Evolutionary conservation across 352 stramenopile genomes (phyloP), one percentile per base, ranked within the genome.

Genomic region (Phytophthora sojae): DNA sequence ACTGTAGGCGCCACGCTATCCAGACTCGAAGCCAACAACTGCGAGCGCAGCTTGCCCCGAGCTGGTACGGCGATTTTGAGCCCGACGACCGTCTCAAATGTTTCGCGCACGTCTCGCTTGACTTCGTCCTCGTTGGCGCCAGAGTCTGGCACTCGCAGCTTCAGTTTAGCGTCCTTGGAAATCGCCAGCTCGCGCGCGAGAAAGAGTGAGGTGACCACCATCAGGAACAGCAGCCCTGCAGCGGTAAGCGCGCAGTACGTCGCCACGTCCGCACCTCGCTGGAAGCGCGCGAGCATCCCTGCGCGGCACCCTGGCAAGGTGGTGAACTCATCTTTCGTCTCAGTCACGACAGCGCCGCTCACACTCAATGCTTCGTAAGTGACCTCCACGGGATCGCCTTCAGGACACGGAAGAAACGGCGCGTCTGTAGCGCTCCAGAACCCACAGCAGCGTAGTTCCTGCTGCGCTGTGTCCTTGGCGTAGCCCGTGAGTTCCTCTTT

Each of bases 381-480:
- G 17, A 93, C 76, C 29, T 88, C 60, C 1, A 88, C 57, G 1
- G 57, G 64, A 9, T 75, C 77, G 2, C 85, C 85, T 0, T 65
- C 58, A 0, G 88, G 88, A 67, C 88, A 93, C 2, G 88, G 85
- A 1, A 82, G 68, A 25, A 79, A 79, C 0, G 88, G 79, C 0
- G 73, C 67, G 56, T 93, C 85, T 0, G 44, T 65, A 15, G 72
- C 67, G 49, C 76, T 73, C 15, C 50, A 68, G 30, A 93, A 92
- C n/a, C 88, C 88, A 29, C 88, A 95, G 63, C 88, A 95, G 4
- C 70, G 80, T 1, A 95, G 75, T 52, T 92, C 75, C n/a, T 88
- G 77, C 57, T 95, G 88, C 55, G 89, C 71, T 23, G 71, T 64
- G 9, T 80, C 73, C 29, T 83, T 84, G 6, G 76, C 75, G 37